Percentiles rank a stretch among this genome's conserved stretches.
These are phyloP conservation scores for Fragaria ananassa DNA, from an alignment of 306 rosid species.

Conservation along the genomic window DNA sequence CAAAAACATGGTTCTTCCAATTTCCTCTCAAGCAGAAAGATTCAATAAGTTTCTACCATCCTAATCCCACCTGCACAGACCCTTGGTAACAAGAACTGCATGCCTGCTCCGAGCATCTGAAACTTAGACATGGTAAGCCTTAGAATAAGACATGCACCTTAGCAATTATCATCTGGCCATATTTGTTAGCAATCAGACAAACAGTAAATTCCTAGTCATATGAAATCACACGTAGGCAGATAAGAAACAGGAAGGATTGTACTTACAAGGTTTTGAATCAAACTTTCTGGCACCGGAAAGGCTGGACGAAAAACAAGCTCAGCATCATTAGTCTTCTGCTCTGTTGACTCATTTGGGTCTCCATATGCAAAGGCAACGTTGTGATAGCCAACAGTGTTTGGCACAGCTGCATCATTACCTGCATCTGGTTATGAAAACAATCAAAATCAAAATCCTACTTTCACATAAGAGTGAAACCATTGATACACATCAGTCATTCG, in stretches of 20 bases:
- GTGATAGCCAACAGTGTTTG: slow-evolving; percentile 40
- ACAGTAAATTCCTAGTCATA: slow-evolving; percentile 25
- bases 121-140: slow-evolving; percentile 98
- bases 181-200: slow-evolving; percentile 42
- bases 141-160: slow-evolving; percentile 85
- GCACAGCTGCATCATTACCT: slow-evolving; percentile 34
- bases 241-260: slow-evolving; percentile 2
- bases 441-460: slow-evolving; percentile 28
- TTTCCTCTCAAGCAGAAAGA: slow-evolving; percentile 52
- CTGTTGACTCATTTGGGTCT: slow-evolving; percentile 33
- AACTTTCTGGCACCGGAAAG: slow-evolving; percentile 71
- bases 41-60: slow-evolving; percentile 62
- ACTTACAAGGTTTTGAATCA: slow-evolving; percentile 69
- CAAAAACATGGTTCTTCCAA: slow-evolving; percentile 51
- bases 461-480: slow-evolving; percentile 2
- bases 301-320: slow-evolving; percentile 53
- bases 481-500: slow-evolving; percentile 10
- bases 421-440: slow-evolving; percentile 37
- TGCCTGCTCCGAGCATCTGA: slow-evolving; percentile 89
- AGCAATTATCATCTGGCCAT: slow-evolving; percentile 74
- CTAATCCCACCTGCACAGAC: slow-evolving; percentile 95
- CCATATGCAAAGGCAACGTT: slow-evolving; percentile 69
- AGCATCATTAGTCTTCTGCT: slow-evolving; percentile 32
- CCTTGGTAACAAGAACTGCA: slow-evolving; percentile 77
- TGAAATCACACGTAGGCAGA: background rate